Conservation (phyloP, 768 basidiomycete genomes). For the Russula compacta region DNA sequence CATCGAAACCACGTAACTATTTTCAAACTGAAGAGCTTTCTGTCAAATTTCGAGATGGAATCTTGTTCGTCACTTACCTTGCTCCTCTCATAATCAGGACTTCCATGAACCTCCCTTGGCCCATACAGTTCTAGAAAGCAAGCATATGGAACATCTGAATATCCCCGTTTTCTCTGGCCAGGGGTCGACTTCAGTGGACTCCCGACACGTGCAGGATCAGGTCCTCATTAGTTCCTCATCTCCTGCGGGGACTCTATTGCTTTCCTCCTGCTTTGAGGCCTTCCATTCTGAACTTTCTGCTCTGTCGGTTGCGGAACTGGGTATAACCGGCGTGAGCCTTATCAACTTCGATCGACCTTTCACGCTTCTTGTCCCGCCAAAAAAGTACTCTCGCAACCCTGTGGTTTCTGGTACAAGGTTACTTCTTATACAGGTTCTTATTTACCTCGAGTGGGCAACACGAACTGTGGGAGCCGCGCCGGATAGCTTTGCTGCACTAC, state of each 20-base stretch:
- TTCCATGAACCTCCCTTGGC: background rate
- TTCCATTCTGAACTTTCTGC: constrained; percentile 42
- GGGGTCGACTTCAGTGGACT: constrained; percentile 33
- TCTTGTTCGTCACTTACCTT: background rate
- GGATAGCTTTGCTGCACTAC: constrained; percentile 23
- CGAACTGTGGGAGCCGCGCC: constrained; percentile 1
- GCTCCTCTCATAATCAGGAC: background rate
- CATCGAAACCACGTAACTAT: background rate
- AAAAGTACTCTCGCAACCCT: constrained; percentile 36
- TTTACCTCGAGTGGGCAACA: constrained; percentile 41
- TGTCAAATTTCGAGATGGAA: background rate
- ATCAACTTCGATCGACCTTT: constrained; percentile 36
- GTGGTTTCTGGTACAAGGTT: constrained; percentile 41
- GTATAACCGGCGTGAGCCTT: constrained; percentile 28
- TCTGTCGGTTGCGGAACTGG: constrained; percentile 32
- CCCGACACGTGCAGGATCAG: constrained; percentile 29
- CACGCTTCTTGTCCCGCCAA: constrained; percentile 33
- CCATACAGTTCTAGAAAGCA: background rate
- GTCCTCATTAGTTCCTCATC: constrained; percentile 36
- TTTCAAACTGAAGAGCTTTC: background rate
- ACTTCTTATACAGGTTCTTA: constrained; percentile 43
- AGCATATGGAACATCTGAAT: constrained; percentile 16
- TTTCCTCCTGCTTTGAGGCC: constrained; percentile 42
- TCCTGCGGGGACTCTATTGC: constrained; percentile 34
- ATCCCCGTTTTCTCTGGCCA: constrained; percentile 53